phyloP scores from a whole-genome alignment of 1,139 yeast species.

The Zygoascus sp. region DNA sequence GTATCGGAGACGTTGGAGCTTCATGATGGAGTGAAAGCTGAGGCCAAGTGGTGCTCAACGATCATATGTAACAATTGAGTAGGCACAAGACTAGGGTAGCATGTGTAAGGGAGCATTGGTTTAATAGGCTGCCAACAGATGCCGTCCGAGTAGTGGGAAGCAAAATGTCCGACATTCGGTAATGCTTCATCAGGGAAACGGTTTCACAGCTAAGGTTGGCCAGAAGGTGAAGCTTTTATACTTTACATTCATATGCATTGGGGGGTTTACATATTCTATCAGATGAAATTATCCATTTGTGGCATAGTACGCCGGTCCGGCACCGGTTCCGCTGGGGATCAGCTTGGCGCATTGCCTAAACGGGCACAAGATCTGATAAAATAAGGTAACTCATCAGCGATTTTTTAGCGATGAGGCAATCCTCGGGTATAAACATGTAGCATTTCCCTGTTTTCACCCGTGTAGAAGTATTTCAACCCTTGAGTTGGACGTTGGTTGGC shows the following conservation, averaged over 20 bases:
- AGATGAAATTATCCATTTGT: not conserved
- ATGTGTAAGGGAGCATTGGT: not conserved
- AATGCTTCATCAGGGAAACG: not conserved
- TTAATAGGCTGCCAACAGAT: not conserved
- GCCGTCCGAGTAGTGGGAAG: not conserved
- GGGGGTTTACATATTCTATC: not conserved
- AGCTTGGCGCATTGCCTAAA: not conserved
- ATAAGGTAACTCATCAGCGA: not conserved
- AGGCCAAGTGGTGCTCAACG: too few species aligned
- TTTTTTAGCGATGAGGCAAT: not conserved
- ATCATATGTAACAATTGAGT: not conserved
- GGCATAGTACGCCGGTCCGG: not conserved
- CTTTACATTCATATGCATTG: not conserved
- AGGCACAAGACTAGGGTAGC: too few species aligned
- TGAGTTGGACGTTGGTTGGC: not conserved
- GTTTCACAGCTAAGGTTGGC: not conserved
- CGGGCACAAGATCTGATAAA: not conserved
- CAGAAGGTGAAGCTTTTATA: not conserved
- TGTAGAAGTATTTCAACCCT: not conserved
- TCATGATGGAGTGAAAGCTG: not conserved
- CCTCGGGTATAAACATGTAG: not conserved
- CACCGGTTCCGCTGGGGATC: not conserved
- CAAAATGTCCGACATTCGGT: not conserved
- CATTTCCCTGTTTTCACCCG: not conserved
- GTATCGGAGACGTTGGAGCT: not conserved